Evolutionary conservation across 1,284 basidiomycete genomes (phyloP).

Genomic region (Apiotrichum mycotoxinovorans): DNA sequence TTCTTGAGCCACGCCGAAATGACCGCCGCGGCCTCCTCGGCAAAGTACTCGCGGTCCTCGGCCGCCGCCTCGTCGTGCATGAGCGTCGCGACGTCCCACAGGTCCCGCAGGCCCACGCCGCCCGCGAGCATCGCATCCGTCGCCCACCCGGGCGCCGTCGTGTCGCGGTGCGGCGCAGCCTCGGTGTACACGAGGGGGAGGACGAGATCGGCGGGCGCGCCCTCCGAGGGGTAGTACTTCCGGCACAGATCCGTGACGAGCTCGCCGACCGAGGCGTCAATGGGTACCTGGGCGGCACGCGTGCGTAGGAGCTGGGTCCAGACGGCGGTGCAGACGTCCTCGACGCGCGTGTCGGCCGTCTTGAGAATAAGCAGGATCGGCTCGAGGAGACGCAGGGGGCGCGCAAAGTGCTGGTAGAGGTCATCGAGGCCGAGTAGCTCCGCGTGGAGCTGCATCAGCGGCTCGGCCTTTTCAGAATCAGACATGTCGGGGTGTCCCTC

Average conservation of each 20-base stretch:
- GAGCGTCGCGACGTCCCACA: conserved; percentile 35
- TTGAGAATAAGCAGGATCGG: conserved; percentile 89
- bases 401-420: conserved; percentile 82
- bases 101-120: conserved; percentile 35
- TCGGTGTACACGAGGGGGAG: conserved; percentile 36
- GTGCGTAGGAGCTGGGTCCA: conserved; percentile 85
- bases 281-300: conserved; percentile 45
- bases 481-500: conserved; percentile 47
- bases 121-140: conserved; percentile 36
- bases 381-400: conserved; percentile 77
- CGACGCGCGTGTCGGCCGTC: conserved; percentile 87
- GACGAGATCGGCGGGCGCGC: conserved; percentile 44
- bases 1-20: conserved; percentile 25
- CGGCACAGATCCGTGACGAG: conserved; percentile 68
- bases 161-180: conserved; percentile 12
- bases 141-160: conserved; percentile 25
- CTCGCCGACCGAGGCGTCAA: conserved; percentile 25
- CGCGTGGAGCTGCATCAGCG: conserved; percentile 59
- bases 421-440: conserved; percentile 54
- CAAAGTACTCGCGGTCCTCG: conserved; percentile 38
- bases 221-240: conserved; percentile 84
- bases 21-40: conserved; percentile 40
- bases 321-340: conserved; percentile 71
- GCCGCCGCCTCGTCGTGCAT: conserved; percentile 38
- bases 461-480: conserved; percentile 56